phyloP scores from a whole-genome alignment of 257 asterid genomes.

The Gentiana dahurica region DNA sequence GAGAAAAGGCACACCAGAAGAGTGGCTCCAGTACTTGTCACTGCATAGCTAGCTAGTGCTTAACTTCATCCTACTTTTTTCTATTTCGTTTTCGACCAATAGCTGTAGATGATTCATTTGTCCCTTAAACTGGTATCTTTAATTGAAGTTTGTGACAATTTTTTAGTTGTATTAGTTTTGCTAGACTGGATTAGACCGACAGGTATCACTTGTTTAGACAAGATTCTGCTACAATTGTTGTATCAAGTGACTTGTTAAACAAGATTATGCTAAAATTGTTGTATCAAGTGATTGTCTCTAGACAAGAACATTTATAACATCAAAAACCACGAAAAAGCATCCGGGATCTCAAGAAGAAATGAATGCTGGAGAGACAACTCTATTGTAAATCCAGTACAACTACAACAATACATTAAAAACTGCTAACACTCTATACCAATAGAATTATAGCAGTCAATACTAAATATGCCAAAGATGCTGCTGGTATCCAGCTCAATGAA shows the following conservation, averaged over 20 bases:
- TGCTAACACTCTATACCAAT: conserved; percentile 5
- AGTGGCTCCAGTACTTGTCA: conserved; percentile 75
- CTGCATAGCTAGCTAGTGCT: conserved; percentile 26
- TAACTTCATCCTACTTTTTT: conserved; percentile 1
- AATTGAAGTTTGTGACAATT: neutral
- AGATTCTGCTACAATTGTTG: too few relatives aligned
- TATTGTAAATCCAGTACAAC: too few relatives aligned
- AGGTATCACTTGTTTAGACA: too few relatives aligned
- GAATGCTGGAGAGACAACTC: too few relatives aligned
- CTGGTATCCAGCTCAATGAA: conserved; percentile 15
- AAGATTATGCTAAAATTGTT: too few relatives aligned
- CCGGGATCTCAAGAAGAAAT: too few relatives aligned
- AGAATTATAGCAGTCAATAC: conserved; percentile 4
- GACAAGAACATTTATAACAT: too few relatives aligned
- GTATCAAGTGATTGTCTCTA: too few relatives aligned
- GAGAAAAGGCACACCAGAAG: conserved; percentile 73
- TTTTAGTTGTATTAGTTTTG: too few relatives aligned
- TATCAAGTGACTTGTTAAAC: too few relatives aligned
- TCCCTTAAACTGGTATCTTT: neutral
- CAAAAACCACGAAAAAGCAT: too few relatives aligned
- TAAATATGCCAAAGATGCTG: conserved; percentile 3
- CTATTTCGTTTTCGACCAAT: neutral
- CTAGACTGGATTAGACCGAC: too few relatives aligned
- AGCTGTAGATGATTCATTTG: neutral
- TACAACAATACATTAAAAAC: conserved; percentile 2